Base-by-base conservation (phyloP, 2,329 filamentous ascomycete genomes). In the Arthroderma sp. region DNA sequence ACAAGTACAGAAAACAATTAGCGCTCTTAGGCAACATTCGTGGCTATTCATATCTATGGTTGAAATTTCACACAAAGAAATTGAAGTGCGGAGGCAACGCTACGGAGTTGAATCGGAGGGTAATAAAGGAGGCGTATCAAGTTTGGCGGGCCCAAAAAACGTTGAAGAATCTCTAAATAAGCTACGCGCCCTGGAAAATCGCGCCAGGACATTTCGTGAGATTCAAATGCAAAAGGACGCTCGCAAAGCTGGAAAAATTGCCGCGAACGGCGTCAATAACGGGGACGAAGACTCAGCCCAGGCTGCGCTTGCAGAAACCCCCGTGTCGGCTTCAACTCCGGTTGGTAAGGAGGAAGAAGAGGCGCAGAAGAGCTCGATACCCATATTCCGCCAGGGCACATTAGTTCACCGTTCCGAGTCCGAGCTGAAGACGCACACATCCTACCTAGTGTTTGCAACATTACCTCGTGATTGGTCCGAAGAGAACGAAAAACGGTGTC, bases 31-130 rank as follows among this genome's bases (percentile, higher is more conserved):
- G 44, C 75, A 79, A 33, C 69, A 87, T 5, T 86, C 85, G 43
- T 98, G 91, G 91, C 75, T 87, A 6, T 83, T 89, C 47, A 93
- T 96, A 51, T 80, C 85, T 53, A 95, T 94, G 85, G 84, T 94
- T 1, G 91, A 95, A 63, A 77, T 98, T 7, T 71, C 78, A 7
- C 81, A 94, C 55, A 80, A 78, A 53, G 79, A 82, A 3, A 74
- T 95, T 43, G 84, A 93, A 54, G 80, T 94, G 5, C 75, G 82
- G 29, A 80, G 91, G 39, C 88, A 95, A 56, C 78, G 84, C 44
- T 73, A 87, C 4, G 86, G 88, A 0, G 68, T 87, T 1, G 78
- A 80, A 32, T 72, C 74, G 47, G 85, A 86, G 55, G 80, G 71
- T 0, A 66, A 73, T 10, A 66, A 80, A 41, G 83, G 82, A 28